These are phyloP conservation scores for Letharia lupina DNA, from an alignment of 495 filamentous ascomycete genomes.

Conservation along the genomic window DNA sequence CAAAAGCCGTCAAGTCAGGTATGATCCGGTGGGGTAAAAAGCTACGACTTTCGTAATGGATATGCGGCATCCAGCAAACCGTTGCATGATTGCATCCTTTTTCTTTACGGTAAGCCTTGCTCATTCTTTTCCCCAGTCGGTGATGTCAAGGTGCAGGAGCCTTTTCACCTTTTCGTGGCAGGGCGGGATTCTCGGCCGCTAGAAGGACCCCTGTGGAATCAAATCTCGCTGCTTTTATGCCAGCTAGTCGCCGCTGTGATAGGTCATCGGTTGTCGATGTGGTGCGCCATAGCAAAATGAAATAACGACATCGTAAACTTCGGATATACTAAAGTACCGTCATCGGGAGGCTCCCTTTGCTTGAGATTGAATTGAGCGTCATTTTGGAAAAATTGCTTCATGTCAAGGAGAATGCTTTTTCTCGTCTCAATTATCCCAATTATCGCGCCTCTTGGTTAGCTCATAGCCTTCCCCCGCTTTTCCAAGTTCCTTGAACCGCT, in stretches of 20 bases:
- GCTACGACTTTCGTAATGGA: no score
- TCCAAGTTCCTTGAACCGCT: constrained; percentile 5
- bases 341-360: not conserved
- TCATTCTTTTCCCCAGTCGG: no score
- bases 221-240: constrained; percentile 9
- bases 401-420: no score
- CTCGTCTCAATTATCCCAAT: not conserved
- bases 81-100: no score
- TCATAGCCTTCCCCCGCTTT: constrained; percentile 19
- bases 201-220: not conserved
- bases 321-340: not conserved
- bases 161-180: not conserved
- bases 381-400: not conserved
- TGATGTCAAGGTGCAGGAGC: constrained; percentile 10
- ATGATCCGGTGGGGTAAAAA: not conserved
- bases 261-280: constrained; percentile 1
- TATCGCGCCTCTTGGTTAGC: not conserved
- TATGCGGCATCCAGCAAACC: no score
- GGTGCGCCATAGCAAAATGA: not conserved
- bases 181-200: constrained; percentile 10
- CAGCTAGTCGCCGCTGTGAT: not conserved
- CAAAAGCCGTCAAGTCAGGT: not conserved
- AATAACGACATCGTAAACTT: not conserved
- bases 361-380: not conserved
- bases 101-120: no score